These are phyloP conservation scores for Proliferodiscus dingleyae DNA, from an alignment of 2,329 filamentous ascomycete genomes.

Conservation along the genomic window DNA sequence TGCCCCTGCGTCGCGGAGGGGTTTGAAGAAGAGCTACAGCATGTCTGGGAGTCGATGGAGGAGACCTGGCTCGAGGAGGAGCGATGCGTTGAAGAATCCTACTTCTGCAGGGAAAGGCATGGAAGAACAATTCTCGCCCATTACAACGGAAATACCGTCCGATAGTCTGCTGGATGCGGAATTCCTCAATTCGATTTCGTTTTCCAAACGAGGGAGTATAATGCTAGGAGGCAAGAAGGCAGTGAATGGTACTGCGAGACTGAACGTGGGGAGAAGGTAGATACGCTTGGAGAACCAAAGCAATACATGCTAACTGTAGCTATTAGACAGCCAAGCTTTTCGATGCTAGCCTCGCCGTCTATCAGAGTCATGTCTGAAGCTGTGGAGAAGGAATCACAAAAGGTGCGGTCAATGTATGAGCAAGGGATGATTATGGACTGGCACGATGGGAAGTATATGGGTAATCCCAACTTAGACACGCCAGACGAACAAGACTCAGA, in stretches of 20 bases:
- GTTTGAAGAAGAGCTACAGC: constrained; percentile 15
- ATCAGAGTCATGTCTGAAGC: constrained; percentile 27
- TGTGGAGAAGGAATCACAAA: constrained; percentile 31
- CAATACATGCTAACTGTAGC: constrained; percentile 9
- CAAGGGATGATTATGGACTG: constrained; percentile 22
- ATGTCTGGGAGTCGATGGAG: constrained; percentile 15
- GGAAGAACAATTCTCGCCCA: constrained; percentile 42
- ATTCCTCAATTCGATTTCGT: constrained; percentile 51
- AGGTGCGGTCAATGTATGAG: constrained; percentile 34
- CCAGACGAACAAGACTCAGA: constrained; percentile 5
- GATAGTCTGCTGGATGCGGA: constrained; percentile 54
- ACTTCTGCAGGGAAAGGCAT: constrained; percentile 18
- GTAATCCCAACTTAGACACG: constrained; percentile 6
- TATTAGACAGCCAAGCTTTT: constrained; percentile 27
- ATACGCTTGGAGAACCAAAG: constrained; percentile 1
- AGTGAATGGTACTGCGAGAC: constrained; percentile 21
- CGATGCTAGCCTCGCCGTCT: constrained; percentile 24
- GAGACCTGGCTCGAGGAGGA: constrained; percentile 15
- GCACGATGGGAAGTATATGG: constrained; percentile 19
- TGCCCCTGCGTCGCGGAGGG: constrained; percentile 4
- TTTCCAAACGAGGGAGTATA: constrained; percentile 60
- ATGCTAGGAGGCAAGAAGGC: constrained; percentile 50
- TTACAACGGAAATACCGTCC: constrained; percentile 53
- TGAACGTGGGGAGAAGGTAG: constrained; percentile 23
- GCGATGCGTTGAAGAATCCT: constrained; percentile 7